A percentile compares a stretch with the other conserved stretches of the same genome.
Conservation (phyloP, 768 basidiomycete genomes). For the Psilocybe subaeruginosa region DNA sequence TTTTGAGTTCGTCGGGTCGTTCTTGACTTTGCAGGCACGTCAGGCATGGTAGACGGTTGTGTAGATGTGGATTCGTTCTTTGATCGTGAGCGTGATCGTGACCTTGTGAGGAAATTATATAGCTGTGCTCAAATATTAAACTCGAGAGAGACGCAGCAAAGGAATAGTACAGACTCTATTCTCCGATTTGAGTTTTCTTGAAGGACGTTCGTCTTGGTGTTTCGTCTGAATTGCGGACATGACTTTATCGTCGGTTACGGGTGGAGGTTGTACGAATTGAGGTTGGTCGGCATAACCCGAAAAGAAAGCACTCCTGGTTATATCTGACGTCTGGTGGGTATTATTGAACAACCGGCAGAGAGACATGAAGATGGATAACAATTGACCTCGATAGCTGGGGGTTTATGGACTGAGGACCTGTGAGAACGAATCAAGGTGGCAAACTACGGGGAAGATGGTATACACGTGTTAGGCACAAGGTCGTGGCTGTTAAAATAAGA, state of each 20-base stretch:
- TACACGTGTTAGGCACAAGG: slow-evolving; percentile 55
- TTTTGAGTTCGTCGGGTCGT: slow-evolving; percentile 14
- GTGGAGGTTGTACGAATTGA: slow-evolving; percentile 19
- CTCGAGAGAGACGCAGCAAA: background rate
- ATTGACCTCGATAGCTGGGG: slow-evolving; percentile 29
- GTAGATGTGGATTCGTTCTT: slow-evolving; percentile 28
- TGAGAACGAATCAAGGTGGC: slow-evolving; percentile 44
- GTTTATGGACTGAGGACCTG: slow-evolving; percentile 33
- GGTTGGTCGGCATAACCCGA: slow-evolving; percentile 37
- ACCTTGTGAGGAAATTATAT: slow-evolving; percentile 59
- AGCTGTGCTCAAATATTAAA: slow-evolving; percentile 41
- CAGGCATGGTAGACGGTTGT: slow-evolving; percentile 11
- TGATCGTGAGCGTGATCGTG: slow-evolving; percentile 64
- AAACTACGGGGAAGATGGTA: slow-evolving; percentile 33
- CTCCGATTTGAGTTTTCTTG: slow-evolving; percentile 44
- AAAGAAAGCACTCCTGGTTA: slow-evolving; percentile 22
- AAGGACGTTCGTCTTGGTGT: slow-evolving; percentile 41
- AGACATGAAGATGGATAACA: slow-evolving; percentile 18
- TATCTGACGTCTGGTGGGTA: slow-evolving; percentile 16
- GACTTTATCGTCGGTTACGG: slow-evolving; percentile 12
- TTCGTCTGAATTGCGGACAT: slow-evolving; percentile 23
- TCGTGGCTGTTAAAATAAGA: slow-evolving; percentile 12
- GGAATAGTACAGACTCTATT: slow-evolving; percentile 41
- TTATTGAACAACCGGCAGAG: slow-evolving; percentile 21
- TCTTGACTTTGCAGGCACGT: slow-evolving; percentile 9